These are phyloP conservation scores for Beta lomatogona DNA, from an alignment of 179 eudicot species.

Conservation along the genomic window DNA sequence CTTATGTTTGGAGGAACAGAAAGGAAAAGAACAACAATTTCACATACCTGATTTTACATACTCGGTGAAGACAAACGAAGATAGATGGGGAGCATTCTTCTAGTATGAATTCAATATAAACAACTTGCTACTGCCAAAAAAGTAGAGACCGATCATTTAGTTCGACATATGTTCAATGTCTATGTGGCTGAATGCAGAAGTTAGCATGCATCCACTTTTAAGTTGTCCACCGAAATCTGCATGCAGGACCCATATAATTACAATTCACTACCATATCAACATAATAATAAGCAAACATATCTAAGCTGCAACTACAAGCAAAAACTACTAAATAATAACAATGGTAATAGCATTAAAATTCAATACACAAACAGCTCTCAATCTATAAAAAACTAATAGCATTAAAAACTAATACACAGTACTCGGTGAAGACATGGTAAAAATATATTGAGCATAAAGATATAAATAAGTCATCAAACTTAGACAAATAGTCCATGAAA, in stretches of 20 bases:
- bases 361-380: neutral
- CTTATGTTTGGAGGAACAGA: no score
- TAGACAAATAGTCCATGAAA: no score
- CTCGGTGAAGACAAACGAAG: no score
- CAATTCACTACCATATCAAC: neutral
- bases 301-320: neutral
- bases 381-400: neutral
- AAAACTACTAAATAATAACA: neutral
- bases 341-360: neutral
- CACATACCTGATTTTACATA: no score
- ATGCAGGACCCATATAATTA: constrained; percentile 8
- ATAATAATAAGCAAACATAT: neutral
- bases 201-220: constrained; percentile 74
- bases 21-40: no score
- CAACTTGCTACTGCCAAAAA: constrained; percentile 50
- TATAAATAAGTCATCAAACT: no score
- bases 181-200: constrained; percentile 82
- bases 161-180: constrained; percentile 52
- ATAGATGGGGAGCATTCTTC: no score
- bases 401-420: no score
- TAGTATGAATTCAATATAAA: no score
- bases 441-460: no score
- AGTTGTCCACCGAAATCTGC: constrained; percentile 82
- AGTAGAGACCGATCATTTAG: constrained; percentile 91
- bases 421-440: no score